Conservation (phyloP, 2,329 filamentous ascomycete genomes). For the Graphilbum sp. region DNA sequence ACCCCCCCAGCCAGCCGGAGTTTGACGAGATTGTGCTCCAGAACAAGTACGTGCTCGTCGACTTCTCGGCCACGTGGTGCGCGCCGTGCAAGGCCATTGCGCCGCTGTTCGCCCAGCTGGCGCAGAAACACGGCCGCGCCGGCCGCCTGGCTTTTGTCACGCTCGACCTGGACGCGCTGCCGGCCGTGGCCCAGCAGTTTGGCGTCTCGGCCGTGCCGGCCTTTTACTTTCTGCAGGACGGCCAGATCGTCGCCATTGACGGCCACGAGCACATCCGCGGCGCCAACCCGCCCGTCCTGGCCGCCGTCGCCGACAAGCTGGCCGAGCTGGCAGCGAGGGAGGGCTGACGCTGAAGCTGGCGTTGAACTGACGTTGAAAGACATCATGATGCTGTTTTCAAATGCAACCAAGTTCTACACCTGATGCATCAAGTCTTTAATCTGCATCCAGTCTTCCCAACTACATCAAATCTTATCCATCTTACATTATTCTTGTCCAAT, state of each 20-base stretch:
- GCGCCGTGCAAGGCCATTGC: slow-evolving; percentile 43
- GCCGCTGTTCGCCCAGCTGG: slow-evolving; percentile 33
- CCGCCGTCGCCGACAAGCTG: slow-evolving; percentile 8
- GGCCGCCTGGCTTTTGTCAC: slow-evolving; percentile 36
- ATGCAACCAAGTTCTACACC: too few species aligned
- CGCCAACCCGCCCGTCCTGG: slow-evolving; percentile 13
- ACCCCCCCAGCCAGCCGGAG: slow-evolving; percentile 26
- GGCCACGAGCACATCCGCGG: slow-evolving; percentile 10
- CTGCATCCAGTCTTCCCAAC: too few species aligned
- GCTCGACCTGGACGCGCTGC: slow-evolving; percentile 39
- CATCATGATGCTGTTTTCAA: too few species aligned
- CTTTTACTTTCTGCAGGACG: slow-evolving; percentile 43
- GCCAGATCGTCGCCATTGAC: slow-evolving; percentile 23
- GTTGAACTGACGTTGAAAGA: too few species aligned
- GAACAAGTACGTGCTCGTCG: slow-evolving; percentile 34
- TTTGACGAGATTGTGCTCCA: slow-evolving; percentile 31
- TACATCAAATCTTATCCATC: too few species aligned
- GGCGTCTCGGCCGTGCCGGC: slow-evolving; percentile 40
- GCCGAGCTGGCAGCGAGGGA: slow-evolving; percentile 7
- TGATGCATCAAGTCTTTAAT: too few species aligned
- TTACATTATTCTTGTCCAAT: too few species aligned
- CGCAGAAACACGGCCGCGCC: slow-evolving; percentile 20
- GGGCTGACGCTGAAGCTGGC: neutral
- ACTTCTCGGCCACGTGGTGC: slow-evolving; percentile 46
- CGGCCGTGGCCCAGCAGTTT: slow-evolving; percentile 32